Conservation (phyloP, 805 yeast species). For the Huiozyma sinensis region DNA sequence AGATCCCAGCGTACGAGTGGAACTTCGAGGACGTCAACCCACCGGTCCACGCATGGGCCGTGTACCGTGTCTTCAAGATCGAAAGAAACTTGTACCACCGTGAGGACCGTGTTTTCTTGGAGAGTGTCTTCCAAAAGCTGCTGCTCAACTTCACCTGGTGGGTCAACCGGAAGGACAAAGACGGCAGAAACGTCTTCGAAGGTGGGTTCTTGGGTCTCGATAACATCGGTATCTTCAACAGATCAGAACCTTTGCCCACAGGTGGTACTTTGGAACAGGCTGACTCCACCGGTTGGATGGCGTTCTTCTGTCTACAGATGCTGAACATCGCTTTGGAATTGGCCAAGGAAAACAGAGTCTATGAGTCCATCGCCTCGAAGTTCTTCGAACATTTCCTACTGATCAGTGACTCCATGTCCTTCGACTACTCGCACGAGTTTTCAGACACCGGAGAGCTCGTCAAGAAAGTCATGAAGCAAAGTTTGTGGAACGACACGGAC, state of each 20-base stretch:
- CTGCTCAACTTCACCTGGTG: conserved; percentile 92
- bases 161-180: conserved; percentile 84
- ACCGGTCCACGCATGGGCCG: conserved; percentile 95
- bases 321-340: conserved; percentile 84
- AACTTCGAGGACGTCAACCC: conserved; percentile 91
- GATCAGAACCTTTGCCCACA: conserved; percentile 88
- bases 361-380: conserved; percentile 89
- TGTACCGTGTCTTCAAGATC: conserved; percentile 76
- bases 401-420: conserved; percentile 92
- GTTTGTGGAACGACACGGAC: conserved; percentile 85
- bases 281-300: conserved; percentile 97
- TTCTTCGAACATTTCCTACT: conserved; percentile 86
- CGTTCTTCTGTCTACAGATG: conserved; percentile 83
- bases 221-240: conserved; percentile 83
- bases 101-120: conserved; percentile 75
- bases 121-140: conserved; percentile 82
- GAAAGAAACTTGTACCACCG: conserved; percentile 79
- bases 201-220: conserved; percentile 92
- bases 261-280: conserved; percentile 90
- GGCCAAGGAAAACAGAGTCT: conserved; percentile 74
- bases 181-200: conserved; percentile 84
- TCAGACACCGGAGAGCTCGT: conserved; percentile 27
- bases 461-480: conserved; percentile 39
- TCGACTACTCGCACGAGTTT: conserved; percentile 30
- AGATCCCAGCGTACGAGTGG: conserved; percentile 95